Evolutionary conservation across 148 eudicot genomes (phyloP), one percentile per base, ranked within the genome.

Genomic region (Nyssa sinensis): DNA sequence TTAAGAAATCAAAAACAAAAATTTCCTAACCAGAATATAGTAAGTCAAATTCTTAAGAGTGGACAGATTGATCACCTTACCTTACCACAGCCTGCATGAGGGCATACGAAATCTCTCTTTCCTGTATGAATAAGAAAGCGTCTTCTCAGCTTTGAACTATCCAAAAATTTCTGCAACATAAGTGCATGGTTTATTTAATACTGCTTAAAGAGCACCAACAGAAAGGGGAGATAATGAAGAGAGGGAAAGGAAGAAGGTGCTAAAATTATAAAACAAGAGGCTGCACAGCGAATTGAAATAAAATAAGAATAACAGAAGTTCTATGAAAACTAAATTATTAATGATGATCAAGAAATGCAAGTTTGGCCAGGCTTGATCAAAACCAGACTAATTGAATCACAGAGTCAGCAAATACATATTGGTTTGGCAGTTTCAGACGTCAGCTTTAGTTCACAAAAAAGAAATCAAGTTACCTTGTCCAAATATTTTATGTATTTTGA

Each of bases 21-120:
- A 28, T 17, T 6, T n/a, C n/a, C 37, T 7, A 33, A 25, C 71
- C 55, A 25, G 24, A n/a, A 29, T 19, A 49, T 61, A n/a, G n/a
- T 10, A 25, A n/a, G n/a, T n/a, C n/a, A 35, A 69, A 9, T 6
- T 33, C 69, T 47, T 28, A n/a, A 47, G 68, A 55, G 63, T 24
- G 33, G 75, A 73, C 30, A 75, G 81, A 79, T 30, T 69, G 33
- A 81, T 82, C 67, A n/a, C n/a, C n/a, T n/a, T n/a, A 94, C 98
- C 98, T 94, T 94, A 51, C 98, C 97, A 84, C 98, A 92, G 79
- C 98, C 98, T 89, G 89, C 97, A 79, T 88, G 88, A 35, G 97
- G 94, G 80, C 98, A 94, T 10, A 90, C 81, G 70, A 90, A 94
- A 69, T 85, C 88, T 86, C 98, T 89, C 82, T 94, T 97, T 25